Base-by-base conservation (phyloP, 2,329 filamentous ascomycete genomes). In the Pestalotiopsis sp. region DNA sequence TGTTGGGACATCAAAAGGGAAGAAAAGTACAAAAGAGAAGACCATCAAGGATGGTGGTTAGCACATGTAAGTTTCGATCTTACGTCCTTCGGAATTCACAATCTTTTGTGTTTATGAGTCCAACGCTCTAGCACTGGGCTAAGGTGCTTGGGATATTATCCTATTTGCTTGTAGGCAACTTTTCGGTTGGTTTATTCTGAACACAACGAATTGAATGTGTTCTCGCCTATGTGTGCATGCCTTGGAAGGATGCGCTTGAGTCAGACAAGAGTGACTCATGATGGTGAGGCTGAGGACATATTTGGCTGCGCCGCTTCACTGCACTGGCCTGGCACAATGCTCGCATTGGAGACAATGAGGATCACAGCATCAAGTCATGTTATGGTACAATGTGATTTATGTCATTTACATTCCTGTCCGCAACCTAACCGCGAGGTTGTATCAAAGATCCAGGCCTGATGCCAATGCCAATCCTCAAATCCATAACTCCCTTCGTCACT, bases 21-120 rank as follows among this genome's bases (percentile, higher is more conserved):
- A 9, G 3, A 11, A 4, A 57, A 57, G 1, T 0, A 44, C 17
- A 20, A 26, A 22, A 38, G 35, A 52, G 55, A 30, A 64, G 22
- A 26, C 24, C 48, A 35, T 2, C 9, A 4, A 56, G 17, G 30
- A 38, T 26, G n/a, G 20, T 55, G 20, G 48, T 59, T n/a, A 58
- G 57, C 55, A 44, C 35, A 7, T 40, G 30, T 11, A 60, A 44
- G 64, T 65, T 65, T 56, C 22, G 63, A 55, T 61, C 58, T 39
- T 40, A 39, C 30, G 58, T n/a, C 30, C 58, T 61, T 35, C 58
- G 30, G 58, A n/a, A 38, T 20, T 35, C 35, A 61, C 5, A 20
- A 20, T 11, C n/a, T 35, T 13, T 40, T 61, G 24, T 35, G 1
- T 11, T 20, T 39, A 61, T 61, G 58, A 61, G 58, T 17, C 58